These are phyloP conservation scores for Aspergillus leporis DNA, from an alignment of 495 filamentous ascomycete genomes.

Conservation along the genomic window DNA sequence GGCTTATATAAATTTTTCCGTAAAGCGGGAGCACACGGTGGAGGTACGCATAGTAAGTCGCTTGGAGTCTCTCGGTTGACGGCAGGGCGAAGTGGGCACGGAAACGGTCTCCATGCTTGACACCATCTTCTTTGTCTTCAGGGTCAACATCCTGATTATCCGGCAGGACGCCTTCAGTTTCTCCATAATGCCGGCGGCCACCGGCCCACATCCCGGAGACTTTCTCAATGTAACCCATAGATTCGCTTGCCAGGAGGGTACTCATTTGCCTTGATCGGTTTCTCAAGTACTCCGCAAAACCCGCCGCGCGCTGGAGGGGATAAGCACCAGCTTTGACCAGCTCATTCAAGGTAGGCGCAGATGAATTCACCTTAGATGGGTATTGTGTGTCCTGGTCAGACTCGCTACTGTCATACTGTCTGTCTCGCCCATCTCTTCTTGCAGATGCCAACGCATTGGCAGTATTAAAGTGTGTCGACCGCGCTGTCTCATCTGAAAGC, in stretches of 20 bases:
- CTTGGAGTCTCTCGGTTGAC: slow-evolving; percentile 78
- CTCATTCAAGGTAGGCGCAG: slow-evolving; percentile 65
- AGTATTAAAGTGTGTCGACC: slow-evolving; percentile 26
- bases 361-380: slow-evolving; percentile 29
- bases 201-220: slow-evolving; percentile 98
- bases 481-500: slow-evolving; percentile 46
- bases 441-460: slow-evolving; percentile 10
- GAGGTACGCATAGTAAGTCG: slow-evolving; percentile 86
- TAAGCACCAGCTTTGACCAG: slow-evolving; percentile 73
- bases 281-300: slow-evolving; percentile 81
- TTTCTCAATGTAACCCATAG: slow-evolving; percentile 96
- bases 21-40: slow-evolving; percentile 89
- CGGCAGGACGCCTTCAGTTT: slow-evolving; percentile 65
- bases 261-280: slow-evolving; percentile 79
- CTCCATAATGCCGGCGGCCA: slow-evolving; percentile 83
- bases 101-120: slow-evolving; percentile 74
- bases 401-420: slow-evolving; percentile 18
- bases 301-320: slow-evolving; percentile 82
- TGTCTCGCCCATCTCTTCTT: slow-evolving; percentile 17
- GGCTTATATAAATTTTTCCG: slow-evolving; percentile 94
- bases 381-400: slow-evolving; percentile 26
- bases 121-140: slow-evolving; percentile 61
- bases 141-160: slow-evolving; percentile 64
- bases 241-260: slow-evolving; percentile 81
- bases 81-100: slow-evolving; percentile 87